Percentiles rank a stretch among this genome's conserved stretches.
Evolutionary conservation across 2,329 filamentous ascomycete genomes (phyloP).

Genomic region (Fusarium tjaetaba): DNA sequence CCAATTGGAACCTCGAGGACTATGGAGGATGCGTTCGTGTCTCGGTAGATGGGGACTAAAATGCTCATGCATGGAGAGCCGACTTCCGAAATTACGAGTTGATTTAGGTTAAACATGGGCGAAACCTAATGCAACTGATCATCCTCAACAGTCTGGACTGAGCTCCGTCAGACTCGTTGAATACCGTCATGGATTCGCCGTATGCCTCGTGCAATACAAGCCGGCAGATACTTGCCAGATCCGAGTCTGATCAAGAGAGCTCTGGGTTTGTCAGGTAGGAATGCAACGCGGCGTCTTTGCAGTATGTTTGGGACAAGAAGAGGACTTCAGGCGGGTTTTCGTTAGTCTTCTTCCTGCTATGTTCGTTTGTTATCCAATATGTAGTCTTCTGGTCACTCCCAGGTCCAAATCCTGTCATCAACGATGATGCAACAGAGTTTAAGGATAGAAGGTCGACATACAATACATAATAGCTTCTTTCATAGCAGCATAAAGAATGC

Average conservation of each 20-base stretch:
- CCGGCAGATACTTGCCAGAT: neutral
- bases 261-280: fast-evolving
- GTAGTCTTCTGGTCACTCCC: neutral
- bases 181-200: too few species aligned
- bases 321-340: fast-evolving
- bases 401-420: too few species aligned
- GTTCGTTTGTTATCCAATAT: fast-evolving
- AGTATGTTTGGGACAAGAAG: fast-evolving
- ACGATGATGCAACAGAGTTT: too few species aligned
- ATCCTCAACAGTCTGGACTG: fast-evolving
- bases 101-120: neutral
- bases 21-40: neutral
- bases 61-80: neutral
- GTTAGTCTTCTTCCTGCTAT: fast-evolving
- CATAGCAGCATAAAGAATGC: too few species aligned
- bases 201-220: too few species aligned
- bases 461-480: too few species aligned
- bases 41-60: fast-evolving
- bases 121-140: fast-evolving
- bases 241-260: neutral
- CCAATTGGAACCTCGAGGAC: neutral
- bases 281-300: neutral
- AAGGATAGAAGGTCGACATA: too few species aligned
- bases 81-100: neutral
- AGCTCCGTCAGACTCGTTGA: too few species aligned